phyloP scores from a whole-genome alignment of 139 green algal species.

The Chlamydomonas asymmetrica region DNA sequence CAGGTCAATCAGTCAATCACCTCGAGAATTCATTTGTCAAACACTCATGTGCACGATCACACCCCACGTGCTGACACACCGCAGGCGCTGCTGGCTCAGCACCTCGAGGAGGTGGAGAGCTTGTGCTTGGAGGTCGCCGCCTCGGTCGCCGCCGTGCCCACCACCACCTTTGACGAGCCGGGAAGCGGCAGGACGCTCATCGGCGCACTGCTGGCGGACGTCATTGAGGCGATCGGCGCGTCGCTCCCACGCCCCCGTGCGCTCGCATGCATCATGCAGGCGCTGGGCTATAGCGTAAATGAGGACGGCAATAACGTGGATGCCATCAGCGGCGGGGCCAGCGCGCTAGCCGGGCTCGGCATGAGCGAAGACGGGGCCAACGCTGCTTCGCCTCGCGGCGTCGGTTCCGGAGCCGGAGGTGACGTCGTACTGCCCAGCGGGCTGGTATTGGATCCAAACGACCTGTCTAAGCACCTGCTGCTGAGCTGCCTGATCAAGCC shows the following conservation, averaged over 20 bases:
- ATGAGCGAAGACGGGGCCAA: background rate
- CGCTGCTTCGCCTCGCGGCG: background rate
- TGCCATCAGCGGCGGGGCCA: background rate
- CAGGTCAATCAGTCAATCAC: no score
- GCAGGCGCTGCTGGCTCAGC: constrained; percentile 7
- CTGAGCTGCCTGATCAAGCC: constrained; percentile 20
- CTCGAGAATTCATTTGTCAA: no score
- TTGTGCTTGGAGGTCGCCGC: constrained; percentile 23
- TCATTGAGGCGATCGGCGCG: constrained; percentile 12
- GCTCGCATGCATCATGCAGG: constrained; percentile 2
- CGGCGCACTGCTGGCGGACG: constrained; percentile 6
- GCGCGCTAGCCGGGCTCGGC: background rate
- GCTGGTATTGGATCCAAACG: constrained; percentile 8
- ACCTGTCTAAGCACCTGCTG: constrained; percentile 14
- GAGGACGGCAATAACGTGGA: background rate
- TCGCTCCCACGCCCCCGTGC: background rate
- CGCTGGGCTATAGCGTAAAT: background rate
- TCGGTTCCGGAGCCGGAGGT: background rate
- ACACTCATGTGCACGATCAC: no score
- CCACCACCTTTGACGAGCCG: background rate
- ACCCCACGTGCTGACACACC: no score
- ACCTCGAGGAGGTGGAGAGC: constrained; percentile 20
- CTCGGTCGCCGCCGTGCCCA: background rate
- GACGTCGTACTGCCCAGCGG: constrained; percentile 12
- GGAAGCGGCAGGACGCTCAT: background rate